Evolutionary conservation across 108 stramenopile species (phyloP).

Genomic region (Nitzschia sp.): DNA sequence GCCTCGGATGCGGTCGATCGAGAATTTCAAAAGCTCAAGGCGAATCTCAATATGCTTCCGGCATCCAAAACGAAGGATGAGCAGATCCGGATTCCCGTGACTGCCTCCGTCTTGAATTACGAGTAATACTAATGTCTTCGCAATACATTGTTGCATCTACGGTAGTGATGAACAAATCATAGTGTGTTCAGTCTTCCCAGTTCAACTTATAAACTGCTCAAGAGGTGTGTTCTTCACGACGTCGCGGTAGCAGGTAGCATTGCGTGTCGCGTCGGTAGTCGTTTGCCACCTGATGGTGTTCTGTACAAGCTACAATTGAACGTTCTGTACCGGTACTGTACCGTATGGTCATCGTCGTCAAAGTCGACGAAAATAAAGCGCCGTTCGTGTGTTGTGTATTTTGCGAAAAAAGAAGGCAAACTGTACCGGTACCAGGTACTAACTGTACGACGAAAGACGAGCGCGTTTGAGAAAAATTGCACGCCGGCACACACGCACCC

Average conservation of each 20-base stretch:
- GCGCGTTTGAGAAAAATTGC: too few relatives aligned
- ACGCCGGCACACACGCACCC: too few relatives aligned
- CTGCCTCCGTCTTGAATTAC: not conserved
- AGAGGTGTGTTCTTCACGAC: not conserved
- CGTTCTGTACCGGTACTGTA: too few relatives aligned
- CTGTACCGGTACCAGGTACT: too few relatives aligned
- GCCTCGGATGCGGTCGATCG: constrained; percentile 62
- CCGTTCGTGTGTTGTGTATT: too few relatives aligned
- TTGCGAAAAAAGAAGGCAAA: too few relatives aligned
- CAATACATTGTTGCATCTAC: not conserved
- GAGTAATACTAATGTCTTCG: not conserved
- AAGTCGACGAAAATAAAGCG: too few relatives aligned
- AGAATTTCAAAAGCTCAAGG: constrained; percentile 81
- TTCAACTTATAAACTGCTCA: not conserved
- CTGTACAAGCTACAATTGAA: too few relatives aligned
- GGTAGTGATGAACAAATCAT: not conserved
- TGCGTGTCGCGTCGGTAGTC: not conserved
- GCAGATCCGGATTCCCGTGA: constrained; percentile 3
- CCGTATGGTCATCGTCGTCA: too few relatives aligned
- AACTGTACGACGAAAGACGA: too few relatives aligned
- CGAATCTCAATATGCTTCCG: constrained; percentile 18
- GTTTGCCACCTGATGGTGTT: too few relatives aligned
- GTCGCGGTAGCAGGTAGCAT: not conserved
- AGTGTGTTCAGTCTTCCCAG: not conserved
- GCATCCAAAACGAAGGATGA: not conserved